A percentile compares a stretch with the other conserved stretches of the same genome.
phyloP scores from a whole-genome alignment of 2,329 filamentous ascomycete genomes.

The Nothophoma quercina region DNA sequence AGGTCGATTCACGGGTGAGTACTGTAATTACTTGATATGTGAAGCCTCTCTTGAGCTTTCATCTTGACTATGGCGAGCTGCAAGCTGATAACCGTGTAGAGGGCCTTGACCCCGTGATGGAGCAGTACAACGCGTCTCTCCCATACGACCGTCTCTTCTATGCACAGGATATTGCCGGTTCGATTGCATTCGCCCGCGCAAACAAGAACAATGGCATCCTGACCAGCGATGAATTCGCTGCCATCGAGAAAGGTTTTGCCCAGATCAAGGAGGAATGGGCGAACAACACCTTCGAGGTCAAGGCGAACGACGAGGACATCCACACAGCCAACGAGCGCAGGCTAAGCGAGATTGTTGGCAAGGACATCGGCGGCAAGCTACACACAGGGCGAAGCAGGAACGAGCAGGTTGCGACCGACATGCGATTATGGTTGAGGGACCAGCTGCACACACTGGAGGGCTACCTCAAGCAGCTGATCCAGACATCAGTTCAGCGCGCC shows the following conservation, averaged over 20 bases:
- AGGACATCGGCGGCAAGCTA: constrained; percentile 83
- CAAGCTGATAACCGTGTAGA: constrained; percentile 57
- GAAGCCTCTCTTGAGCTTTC: neutral
- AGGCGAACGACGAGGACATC: constrained; percentile 61
- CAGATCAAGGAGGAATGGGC: constrained; percentile 62
- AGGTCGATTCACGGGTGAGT: constrained; percentile 46
- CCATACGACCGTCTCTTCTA: constrained; percentile 81
- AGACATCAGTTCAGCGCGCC: constrained; percentile 72
- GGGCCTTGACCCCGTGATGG: constrained; percentile 85
- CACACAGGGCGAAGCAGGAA: constrained; percentile 89
- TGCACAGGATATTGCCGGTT: constrained; percentile 80
- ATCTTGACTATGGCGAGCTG: neutral
- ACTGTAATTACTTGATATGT: neutral
- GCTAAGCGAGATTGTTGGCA: constrained; percentile 82
- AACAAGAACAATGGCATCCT: constrained; percentile 80
- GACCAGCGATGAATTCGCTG: constrained; percentile 72
- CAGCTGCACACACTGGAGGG: constrained; percentile 73
- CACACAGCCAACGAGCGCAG: constrained; percentile 63
- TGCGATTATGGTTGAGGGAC: constrained; percentile 87
- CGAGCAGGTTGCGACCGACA: constrained; percentile 88
- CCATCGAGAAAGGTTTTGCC: constrained; percentile 75
- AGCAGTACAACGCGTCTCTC: constrained; percentile 82
- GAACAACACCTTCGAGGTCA: constrained; percentile 55
- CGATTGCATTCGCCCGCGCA: constrained; percentile 81
- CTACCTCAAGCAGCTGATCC: constrained; percentile 73